Base-by-base conservation (phyloP, 2,329 filamentous ascomycete species). In the Plenodomus tracheiphilus region DNA sequence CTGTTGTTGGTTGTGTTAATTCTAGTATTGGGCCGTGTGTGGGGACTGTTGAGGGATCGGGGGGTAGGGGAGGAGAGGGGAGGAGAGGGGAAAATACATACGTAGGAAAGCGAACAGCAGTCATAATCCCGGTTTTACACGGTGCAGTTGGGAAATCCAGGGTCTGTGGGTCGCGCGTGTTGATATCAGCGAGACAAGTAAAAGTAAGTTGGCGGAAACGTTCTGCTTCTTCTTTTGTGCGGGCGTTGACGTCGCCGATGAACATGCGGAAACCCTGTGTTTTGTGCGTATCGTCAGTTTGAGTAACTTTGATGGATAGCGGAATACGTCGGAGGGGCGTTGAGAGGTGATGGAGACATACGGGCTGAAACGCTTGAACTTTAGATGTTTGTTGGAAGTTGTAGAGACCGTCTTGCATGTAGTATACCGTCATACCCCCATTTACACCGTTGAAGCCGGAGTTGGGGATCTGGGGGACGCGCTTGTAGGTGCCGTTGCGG, bases 181-280 rank as follows among this genome's bases (percentile, higher is more conserved):
- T 66, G 39, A 69, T 60, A 16, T 63, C 66, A 35, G 76, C 57
- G 13, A 78, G 61, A 48, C 75, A 77, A 1, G 75, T 77, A 49
- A 74, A 78, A 5, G 75, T 78, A 34, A 78, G 69, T 53, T 77
- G 75, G 15, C 73, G 68, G 56, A 74, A 77, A 20, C 69, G 65
- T 35, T 68, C 61, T 8, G 73, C 68, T 37, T 37, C 35, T 37
- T 37, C 18, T 37, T 16, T 17, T 37, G 35, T 17, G 16, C 54
- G 47, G 11, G 59, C 54, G 32, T 61, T 76, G 32, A 63, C 56
- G 16, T 37, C 35, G 35, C 35, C 35, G 16, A 37, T 20, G 16
- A 37, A 17, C 35, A 66, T 66, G 20, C 63, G 55, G 42, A 66
- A 66, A 3, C 63, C 61, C 56, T 17, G 16, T 15, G 11, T 20